These are phyloP conservation scores for Corchorus capsularis DNA, from an alignment of 345 rosid genomes.

Conservation along the genomic window DNA sequence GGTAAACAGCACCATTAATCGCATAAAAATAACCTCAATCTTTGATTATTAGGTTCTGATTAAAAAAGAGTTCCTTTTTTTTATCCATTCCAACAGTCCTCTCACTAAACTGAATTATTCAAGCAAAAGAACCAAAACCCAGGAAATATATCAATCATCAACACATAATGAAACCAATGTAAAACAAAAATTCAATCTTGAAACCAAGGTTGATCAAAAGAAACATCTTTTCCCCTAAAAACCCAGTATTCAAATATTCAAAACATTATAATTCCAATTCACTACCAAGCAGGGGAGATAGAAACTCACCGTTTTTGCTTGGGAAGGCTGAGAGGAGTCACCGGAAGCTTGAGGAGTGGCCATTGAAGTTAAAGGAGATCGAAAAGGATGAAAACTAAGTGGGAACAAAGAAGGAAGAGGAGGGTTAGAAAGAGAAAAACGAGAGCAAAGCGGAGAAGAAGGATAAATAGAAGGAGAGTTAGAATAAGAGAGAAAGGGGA, in stretches of 20 bases:
- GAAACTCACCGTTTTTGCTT: conserved; percentile 51
- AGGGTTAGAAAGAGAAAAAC: conserved; percentile 39
- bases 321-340: conserved; percentile 38
- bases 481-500: conserved; percentile 48
- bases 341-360: conserved; percentile 34
- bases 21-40: not conserved
- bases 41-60: no score
- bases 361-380: conserved; percentile 43
- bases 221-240: not conserved
- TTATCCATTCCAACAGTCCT: not conserved
- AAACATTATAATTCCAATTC: not conserved
- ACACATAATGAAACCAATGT: not conserved
- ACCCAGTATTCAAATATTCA: not conserved
- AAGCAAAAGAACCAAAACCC: conserved; percentile 1
- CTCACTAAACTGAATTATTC: not conserved
- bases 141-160: not conserved
- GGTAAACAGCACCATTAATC: not conserved
- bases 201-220: not conserved
- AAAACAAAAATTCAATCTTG: not conserved
- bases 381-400: conserved; percentile 43
- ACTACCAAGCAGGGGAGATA: not conserved
- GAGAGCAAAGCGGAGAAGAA: conserved; percentile 42
- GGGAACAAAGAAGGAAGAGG: conserved; percentile 44
- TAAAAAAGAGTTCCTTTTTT: no score
- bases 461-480: conserved; percentile 37